phyloP scores from a whole-genome alignment of 495 filamentous ascomycete genomes.

The Penicillium pulvis region DNA sequence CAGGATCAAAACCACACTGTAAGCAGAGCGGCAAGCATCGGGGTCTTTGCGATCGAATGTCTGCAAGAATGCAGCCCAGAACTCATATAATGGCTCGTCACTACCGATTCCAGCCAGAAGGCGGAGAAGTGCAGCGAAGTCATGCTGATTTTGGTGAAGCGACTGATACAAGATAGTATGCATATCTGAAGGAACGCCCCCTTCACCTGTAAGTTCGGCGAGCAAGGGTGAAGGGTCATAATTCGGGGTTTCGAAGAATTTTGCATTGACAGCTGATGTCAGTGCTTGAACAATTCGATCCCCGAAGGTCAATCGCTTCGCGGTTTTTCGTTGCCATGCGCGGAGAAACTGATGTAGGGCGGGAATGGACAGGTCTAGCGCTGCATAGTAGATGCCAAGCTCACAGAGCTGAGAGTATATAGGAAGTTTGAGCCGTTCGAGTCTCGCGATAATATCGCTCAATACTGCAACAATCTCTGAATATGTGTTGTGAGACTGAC shows the following conservation, averaged over 20 bases:
- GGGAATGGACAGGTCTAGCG: conserved; percentile 27
- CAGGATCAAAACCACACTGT: conserved; percentile 27
- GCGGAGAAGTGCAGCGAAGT: conserved; percentile 17
- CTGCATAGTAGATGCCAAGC: conserved; percentile 35
- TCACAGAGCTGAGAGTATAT: conserved; percentile 13
- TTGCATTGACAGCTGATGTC: conserved; percentile 21
- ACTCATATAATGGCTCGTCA: conserved; percentile 9
- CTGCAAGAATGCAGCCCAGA: conserved; percentile 28
- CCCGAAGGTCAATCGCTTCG: not conserved
- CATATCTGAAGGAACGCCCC: conserved; percentile 12
- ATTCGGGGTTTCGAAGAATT: conserved; percentile 25
- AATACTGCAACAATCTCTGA: conserved; percentile 5
- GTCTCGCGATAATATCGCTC: conserved; percentile 30
- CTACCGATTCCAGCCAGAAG: conserved; percentile 29
- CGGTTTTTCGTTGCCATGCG: not conserved
- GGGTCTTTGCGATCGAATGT: conserved; percentile 3
- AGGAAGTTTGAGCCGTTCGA: conserved; percentile 16
- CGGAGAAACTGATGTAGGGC: conserved; percentile 31
- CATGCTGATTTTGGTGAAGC: not conserved
- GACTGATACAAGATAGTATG: conserved; percentile 24
- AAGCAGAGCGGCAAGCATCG: conserved; percentile 19
- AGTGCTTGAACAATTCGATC: conserved; percentile 25
- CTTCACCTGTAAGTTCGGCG: conserved; percentile 31
- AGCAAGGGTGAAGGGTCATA: conserved; percentile 29
- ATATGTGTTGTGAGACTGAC: conserved; percentile 2